Evolutionary conservation across 257 asterid genomes (phyloP).

Genomic region (Solanum sejunctum): DNA sequence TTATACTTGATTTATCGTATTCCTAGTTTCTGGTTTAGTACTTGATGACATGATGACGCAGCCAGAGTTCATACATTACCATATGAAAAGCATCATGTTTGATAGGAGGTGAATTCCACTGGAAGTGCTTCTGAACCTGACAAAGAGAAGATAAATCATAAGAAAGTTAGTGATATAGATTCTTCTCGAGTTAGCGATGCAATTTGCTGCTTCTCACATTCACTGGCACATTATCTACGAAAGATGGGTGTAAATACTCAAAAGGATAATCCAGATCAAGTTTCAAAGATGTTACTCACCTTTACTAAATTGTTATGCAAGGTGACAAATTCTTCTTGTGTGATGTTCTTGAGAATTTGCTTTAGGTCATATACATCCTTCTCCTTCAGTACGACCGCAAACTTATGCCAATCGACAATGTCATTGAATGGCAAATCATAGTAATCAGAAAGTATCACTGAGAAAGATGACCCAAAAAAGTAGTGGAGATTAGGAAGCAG

Average conservation of each 20-base stretch:
- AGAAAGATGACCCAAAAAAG: slow-evolving; percentile 13
- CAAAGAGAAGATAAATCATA: not conserved
- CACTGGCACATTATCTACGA: not conserved
- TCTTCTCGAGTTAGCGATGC: not conserved
- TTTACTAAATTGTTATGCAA: slow-evolving; percentile 84
- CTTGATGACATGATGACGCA: slow-evolving; percentile 81
- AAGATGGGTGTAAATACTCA: not conserved
- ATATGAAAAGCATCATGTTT: slow-evolving; percentile 77
- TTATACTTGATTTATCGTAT: not conserved
- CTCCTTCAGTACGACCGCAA: slow-evolving; percentile 70
- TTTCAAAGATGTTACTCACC: slow-evolving; percentile 26
- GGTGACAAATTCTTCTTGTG: slow-evolving; percentile 60
- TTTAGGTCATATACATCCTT: slow-evolving; percentile 86
- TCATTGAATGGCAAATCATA: slow-evolving; percentile 96
- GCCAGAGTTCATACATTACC: slow-evolving; percentile 97
- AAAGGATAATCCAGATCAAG: not conserved
- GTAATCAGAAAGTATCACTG: slow-evolving; percentile 92
- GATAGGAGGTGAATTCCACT: slow-evolving; percentile 82
- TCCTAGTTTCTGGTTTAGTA: slow-evolving; percentile 25
- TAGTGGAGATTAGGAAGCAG: not conserved
- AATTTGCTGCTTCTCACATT: not conserved
- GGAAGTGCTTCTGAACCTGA: slow-evolving; percentile 90
- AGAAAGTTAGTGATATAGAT: not conserved
- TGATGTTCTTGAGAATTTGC: slow-evolving; percentile 65
- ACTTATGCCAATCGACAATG: slow-evolving; percentile 70